These are phyloP conservation scores for Diplogelasinospora grovesii DNA, from an alignment of 495 filamentous ascomycete genomes.

Conservation along the genomic window DNA sequence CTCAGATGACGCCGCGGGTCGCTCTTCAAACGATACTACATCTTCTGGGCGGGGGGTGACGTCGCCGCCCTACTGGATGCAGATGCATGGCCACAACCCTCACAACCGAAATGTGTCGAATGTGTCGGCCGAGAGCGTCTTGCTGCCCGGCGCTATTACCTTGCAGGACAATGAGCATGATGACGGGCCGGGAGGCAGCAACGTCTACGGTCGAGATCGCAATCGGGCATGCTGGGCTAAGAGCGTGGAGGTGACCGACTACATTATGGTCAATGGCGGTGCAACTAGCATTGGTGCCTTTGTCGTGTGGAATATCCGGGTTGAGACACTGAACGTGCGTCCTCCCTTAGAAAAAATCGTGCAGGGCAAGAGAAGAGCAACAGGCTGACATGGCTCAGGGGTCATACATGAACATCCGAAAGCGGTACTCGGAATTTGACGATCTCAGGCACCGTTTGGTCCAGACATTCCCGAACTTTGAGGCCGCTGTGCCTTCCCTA, in stretches of 20 bases:
- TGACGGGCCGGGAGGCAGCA: constrained; percentile 26
- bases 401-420: constrained; percentile 47
- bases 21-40: constrained; percentile 10
- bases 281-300: constrained; percentile 49
- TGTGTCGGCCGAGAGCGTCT: constrained; percentile 40
- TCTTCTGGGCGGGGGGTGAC: constrained; percentile 22
- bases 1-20: constrained; percentile 7
- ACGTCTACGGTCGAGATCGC: constrained; percentile 29
- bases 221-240: constrained; percentile 52
- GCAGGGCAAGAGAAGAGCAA: no score
- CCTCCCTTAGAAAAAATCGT: no score
- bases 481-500: constrained; percentile 48
- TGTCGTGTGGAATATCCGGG: constrained; percentile 49
- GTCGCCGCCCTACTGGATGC: constrained; percentile 29
- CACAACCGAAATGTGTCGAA: constrained; percentile 27
- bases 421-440: constrained; percentile 55
- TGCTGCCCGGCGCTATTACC: constrained; percentile 40
- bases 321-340: constrained; percentile 44
- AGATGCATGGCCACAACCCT: constrained; percentile 2
- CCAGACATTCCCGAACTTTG: constrained; percentile 47
- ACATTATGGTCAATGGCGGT: constrained; percentile 45
- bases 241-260: constrained; percentile 46
- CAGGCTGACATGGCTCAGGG: no score
- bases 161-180: constrained; percentile 47
- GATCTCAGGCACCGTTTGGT: constrained; percentile 43